Base-by-base conservation (phyloP, 139 green algal genomes). In the Chloropicon primus region DNA sequence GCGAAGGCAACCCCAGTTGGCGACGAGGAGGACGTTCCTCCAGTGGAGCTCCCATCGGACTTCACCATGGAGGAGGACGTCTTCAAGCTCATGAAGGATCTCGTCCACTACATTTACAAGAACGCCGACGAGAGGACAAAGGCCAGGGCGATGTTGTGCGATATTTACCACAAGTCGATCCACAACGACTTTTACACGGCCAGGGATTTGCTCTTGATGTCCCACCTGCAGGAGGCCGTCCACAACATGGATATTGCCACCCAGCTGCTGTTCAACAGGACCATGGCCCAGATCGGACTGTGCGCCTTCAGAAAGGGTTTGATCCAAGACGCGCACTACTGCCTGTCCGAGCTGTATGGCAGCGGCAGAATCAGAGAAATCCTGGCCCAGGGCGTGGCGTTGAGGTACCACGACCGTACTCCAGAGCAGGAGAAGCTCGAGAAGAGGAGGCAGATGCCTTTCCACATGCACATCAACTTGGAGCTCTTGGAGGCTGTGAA, bases 381-480 rank as follows among this genome's bases (percentile, higher is more conserved):
- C 78, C 88, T 99, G 21, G 96, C 96, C 1, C 95, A 97, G 84
- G 91, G 85, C 41, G 77, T 89, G 0, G 29, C 74, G 27, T 79
- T 84, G 54, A 76, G 85, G 22, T 88, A 83, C 71, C 82, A 89
- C 71, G 85, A 89, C 53, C 72, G 83, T 1, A 84, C 90, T 1
- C 88, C 90, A 0, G 93, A 97, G 85, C 93, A 99, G 89, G 96
- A 99, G 90, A 92, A 95, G 79, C 79, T 93, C 22, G 96, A 99
- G 87, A 90, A 94, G 77, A 85, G 93, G 21, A 88, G 96, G 24
- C 88, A 94, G 84, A 97, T 99, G 89, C 96, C 96, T 74, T 98
- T 98, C 90, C 96, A 99, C 89, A 97, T 98, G 92, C 96, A 99
- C 88, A 97, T 99, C 89, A 97, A 96, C 87, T 86, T 99, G 72